Evolutionary conservation across 768 basidiomycete genomes (phyloP), one percentile per base, ranked within the genome.

Genomic region (Pisolithus albus): DNA sequence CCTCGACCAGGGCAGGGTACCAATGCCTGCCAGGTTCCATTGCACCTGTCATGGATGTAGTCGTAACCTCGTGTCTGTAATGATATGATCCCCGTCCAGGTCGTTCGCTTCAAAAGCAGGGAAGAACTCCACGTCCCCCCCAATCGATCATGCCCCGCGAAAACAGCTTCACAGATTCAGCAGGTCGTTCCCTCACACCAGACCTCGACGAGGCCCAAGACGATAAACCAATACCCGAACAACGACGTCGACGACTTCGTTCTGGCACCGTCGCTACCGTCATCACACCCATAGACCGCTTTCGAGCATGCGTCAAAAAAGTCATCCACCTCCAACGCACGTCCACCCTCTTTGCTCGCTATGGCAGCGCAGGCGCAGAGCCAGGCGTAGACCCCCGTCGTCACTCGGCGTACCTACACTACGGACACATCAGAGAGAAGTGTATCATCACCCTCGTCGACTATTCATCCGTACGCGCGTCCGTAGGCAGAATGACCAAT

Each of bases 361-460:
- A 70, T 2, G 66, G 71, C 34, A 23, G 24, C 24, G 64, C 80
- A 30, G 86, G 86, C 18, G 85, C 81, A 13, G 86, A 88, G 60
- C 86, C 84, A 10, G 86, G 86, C 54, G 69, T 86, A 28, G 82
- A 87, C 66, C 82, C 84, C 19, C 78, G 83, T 26, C 77, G 82
- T 15, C 71, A 74, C 3, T 77, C 77, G 42, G 79, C 84, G 4
- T 75, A 76, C 55, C 59, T 78, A 7, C 68, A 71, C 40, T 87
- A 80, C 57, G 78, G 79, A 4, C 74, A 81, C 52, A 75, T 87
- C 57, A 69, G 72, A 26, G 68, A 81, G 64, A 74, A 80, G 45
- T 88, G 84, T 59, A 61, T 75, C 47, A 87, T 88, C 55, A 82
- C 86, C 57, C 69, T 87, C 51, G 69, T 75, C 50, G 84, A 87